Evolutionary conservation across 495 filamentous ascomycete species (phyloP).

Genomic region (Cladorrhinum samala): DNA sequence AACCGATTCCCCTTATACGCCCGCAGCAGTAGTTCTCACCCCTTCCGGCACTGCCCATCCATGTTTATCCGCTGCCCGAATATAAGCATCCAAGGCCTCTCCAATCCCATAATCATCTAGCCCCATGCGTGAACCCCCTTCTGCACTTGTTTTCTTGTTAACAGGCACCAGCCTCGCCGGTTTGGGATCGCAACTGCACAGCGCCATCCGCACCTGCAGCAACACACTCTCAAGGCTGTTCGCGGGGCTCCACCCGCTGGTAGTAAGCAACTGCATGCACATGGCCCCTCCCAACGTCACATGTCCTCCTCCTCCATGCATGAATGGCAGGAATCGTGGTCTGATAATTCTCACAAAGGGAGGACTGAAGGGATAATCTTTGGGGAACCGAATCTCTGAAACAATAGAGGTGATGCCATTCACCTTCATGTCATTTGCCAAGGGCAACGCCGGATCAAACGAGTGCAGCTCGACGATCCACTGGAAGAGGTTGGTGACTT

Average conservation of each 20-base stretch:
- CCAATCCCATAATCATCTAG: conserved; percentile 53
- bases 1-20: neutral
- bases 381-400: conserved; percentile 73
- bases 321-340: conserved; percentile 69
- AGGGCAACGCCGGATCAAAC: conserved; percentile 61
- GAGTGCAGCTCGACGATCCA: conserved; percentile 91
- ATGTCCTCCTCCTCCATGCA: conserved; percentile 74
- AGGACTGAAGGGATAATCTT: conserved; percentile 67
- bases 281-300: conserved; percentile 83
- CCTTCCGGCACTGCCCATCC: conserved; percentile 54
- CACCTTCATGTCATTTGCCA: conserved; percentile 69
- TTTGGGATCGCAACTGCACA: conserved; percentile 60
- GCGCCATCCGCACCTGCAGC: conserved; percentile 73
- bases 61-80: conserved; percentile 59
- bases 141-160: too few relatives aligned
- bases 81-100: conserved; percentile 71
- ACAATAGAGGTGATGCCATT: conserved; percentile 59
- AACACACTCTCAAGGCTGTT: conserved; percentile 73
- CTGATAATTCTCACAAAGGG: conserved; percentile 83
- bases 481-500: conserved; percentile 67
- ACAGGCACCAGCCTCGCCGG: conserved; percentile 59
- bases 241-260: conserved; percentile 70
- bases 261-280: conserved; percentile 89
- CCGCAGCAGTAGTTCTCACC: conserved; percentile 21
- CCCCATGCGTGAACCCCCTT: neutral